Evolutionary conservation across 164 flowering plant species (phyloP).

Genomic region (Aristolochia contorta): DNA sequence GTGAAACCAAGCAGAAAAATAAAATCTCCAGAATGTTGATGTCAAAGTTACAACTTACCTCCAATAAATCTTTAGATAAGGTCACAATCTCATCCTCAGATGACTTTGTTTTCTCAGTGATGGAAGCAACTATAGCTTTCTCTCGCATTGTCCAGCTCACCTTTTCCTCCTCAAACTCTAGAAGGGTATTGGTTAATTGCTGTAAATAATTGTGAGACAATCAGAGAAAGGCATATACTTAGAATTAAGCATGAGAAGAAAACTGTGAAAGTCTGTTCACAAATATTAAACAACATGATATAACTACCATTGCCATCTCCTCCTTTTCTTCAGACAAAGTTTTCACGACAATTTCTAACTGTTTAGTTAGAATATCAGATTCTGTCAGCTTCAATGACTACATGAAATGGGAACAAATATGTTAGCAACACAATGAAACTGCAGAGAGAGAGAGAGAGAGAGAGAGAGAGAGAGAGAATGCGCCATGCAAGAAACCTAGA

Average conservation of each 20-base stretch:
- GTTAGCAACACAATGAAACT: too few relatives aligned
- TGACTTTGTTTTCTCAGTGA: slow-evolving; percentile 39
- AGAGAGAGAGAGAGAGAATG: slow-evolving; percentile 13
- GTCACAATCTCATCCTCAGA: slow-evolving; percentile 33
- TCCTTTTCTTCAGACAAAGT: slow-evolving; percentile 61
- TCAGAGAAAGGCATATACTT: not conserved
- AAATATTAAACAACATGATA: not conserved
- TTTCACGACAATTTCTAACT: slow-evolving; percentile 32
- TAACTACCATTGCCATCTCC: slow-evolving; percentile 78
- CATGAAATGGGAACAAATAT: not conserved
- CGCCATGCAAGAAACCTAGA: slow-evolving; percentile 43
- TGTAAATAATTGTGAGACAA: slow-evolving; percentile 18
- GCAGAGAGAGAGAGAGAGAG: too few relatives aligned
- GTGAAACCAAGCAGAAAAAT: not conserved
- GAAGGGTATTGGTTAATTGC: slow-evolving; percentile 78
- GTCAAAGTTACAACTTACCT: slow-evolving; percentile 35
- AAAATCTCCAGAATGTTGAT: not conserved
- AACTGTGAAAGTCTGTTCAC: not conserved
- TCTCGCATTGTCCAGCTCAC: slow-evolving; percentile 80
- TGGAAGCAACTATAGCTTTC: slow-evolving; percentile 44
- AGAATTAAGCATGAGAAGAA: not conserved
- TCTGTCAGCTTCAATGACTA: slow-evolving; percentile 49
- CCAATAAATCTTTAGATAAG: slow-evolving; percentile 36
- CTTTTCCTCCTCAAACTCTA: slow-evolving; percentile 80
- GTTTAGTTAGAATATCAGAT: slow-evolving; percentile 26